Percentiles rank a stretch among this genome's conserved stretches.
Evolutionary conservation across 1,139 yeast genomes (phyloP).

Genomic region (Yamadazyma atlantica): DNA sequence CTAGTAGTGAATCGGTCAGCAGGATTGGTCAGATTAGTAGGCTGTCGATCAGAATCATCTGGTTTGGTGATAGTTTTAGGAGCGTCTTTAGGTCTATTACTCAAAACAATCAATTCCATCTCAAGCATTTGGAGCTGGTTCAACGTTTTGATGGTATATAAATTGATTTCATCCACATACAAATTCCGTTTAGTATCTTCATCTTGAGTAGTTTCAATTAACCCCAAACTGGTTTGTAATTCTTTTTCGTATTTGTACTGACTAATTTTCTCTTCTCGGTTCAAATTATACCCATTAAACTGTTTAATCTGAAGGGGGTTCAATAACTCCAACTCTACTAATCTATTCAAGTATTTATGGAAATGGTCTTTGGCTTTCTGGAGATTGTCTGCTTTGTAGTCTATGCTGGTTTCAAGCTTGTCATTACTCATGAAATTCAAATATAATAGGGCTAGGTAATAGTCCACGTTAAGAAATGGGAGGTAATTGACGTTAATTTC

Average conservation of each 20-base stretch:
- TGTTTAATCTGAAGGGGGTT: constrained; percentile 36
- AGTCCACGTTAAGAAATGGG: constrained; percentile 54
- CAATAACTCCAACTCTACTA: constrained; percentile 42
- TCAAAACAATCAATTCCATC: constrained; percentile 58
- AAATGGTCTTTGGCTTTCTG: constrained; percentile 39
- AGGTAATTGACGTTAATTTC: constrained; percentile 59
- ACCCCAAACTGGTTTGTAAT: constrained; percentile 41
- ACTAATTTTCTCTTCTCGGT: constrained; percentile 72
- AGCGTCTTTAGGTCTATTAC: constrained; percentile 33
- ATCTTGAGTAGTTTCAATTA: constrained; percentile 40
- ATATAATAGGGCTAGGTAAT: constrained; percentile 45
- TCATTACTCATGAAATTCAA: constrained; percentile 12
- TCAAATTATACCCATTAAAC: constrained; percentile 32
- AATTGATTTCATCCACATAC: constrained; percentile 53
- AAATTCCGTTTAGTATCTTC: constrained; percentile 62
- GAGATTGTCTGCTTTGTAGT: constrained; percentile 39
- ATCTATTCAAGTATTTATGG: constrained; percentile 42
- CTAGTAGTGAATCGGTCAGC: constrained; percentile 52
- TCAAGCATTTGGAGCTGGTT: constrained; percentile 50
- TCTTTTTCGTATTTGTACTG: constrained; percentile 62
- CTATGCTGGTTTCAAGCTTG: constrained; percentile 10
- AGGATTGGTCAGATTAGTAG: constrained; percentile 9
- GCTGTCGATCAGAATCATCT: neutral
- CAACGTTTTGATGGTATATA: constrained; percentile 54
- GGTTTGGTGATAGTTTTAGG: too few species aligned